phyloP scores from a whole-genome alignment of 2,329 filamentous ascomycete genomes.

The Ophiocordyceps unilateralis region DNA sequence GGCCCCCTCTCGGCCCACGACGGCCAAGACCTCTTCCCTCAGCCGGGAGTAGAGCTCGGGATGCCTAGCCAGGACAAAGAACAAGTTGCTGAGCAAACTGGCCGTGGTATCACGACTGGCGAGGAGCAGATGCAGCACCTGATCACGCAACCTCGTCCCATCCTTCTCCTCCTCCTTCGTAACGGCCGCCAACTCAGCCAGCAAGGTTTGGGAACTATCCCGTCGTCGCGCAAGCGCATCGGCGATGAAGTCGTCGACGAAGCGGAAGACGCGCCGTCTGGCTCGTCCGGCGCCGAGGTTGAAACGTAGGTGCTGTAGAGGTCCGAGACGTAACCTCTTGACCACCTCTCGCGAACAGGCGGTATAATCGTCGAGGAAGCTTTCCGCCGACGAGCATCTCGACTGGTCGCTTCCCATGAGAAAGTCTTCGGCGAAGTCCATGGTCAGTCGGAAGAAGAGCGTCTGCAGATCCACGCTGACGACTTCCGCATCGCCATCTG shows the following conservation, averaged over 20 bases:
- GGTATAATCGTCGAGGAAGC: slow-evolving; percentile 19
- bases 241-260: slow-evolving; percentile 27
- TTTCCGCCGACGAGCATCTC: slow-evolving; percentile 7
- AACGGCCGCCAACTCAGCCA: slow-evolving; percentile 30
- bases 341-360: slow-evolving; percentile 15
- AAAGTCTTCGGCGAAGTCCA: slow-evolving; percentile 32
- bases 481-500: slow-evolving; percentile 1
- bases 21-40: slow-evolving; percentile 19
- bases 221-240: slow-evolving; percentile 9
- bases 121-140: slow-evolving; percentile 25
- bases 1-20: slow-evolving; percentile 9
- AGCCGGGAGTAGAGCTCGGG: slow-evolving; percentile 26
- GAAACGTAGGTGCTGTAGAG: slow-evolving; percentile 12
- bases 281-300: slow-evolving; percentile 10
- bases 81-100: slow-evolving; percentile 22
- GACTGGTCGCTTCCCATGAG: slow-evolving; percentile 15
- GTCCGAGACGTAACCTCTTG: slow-evolving; percentile 14
- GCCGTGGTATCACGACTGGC: slow-evolving; percentile 30
- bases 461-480: slow-evolving; percentile 22
- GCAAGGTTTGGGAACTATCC: slow-evolving; percentile 20
- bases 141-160: slow-evolving; percentile 20
- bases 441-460: slow-evolving; percentile 28
- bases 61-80: slow-evolving; percentile 23
- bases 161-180: slow-evolving; percentile 25
- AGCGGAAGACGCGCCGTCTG: slow-evolving; percentile 16